Evolutionary conservation across 1,284 basidiomycete species (phyloP), one percentile per base, ranked within the genome.

Genomic region (Marasmius oreades): DNA sequence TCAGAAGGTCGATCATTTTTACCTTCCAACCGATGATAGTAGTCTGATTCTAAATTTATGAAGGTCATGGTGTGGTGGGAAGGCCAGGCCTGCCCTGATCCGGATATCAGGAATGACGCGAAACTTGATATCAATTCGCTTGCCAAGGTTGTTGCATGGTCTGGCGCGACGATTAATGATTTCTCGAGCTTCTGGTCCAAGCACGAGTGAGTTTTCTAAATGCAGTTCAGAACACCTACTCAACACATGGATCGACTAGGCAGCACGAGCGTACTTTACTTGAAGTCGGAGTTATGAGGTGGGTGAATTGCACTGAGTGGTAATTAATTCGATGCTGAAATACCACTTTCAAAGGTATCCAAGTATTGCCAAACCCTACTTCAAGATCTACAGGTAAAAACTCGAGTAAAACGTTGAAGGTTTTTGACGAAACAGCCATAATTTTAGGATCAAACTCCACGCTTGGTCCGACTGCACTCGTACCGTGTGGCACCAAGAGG

Each of bases 1-100:
- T 5, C 28, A 31, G 10, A 31, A 31, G 28, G 28, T 31, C 10
- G 5, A 5, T 10, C 10, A 4, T 31, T 4, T 31, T 31, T 31
- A 5, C 28, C 10, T 10, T 31, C 28, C 39, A 22, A 12, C n/a
- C 28, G 28, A 31, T 31, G 28, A 31, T 31, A 31, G 28, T 31
- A 31, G 28, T 22, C 28, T 31, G 5, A 31, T 31, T 31, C 28
- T 31, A 10, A 31, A 26, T 51, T 24, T 51, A 18, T 51, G 23
- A 51, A 51, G 48, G 48, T 51, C 48, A 51, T 51, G 31, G 31
- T 31, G 18, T 51, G 48, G 48, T 51, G 48, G 48, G 48, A 51
- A 51, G 5, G 18, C 12, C 22, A 28, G 20, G 48, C 48, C 31
- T 51, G 48, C 24, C 48, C 48, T 34, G 48, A 51, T 33, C 48